These are phyloP conservation scores for Evernia prunastri DNA, from an alignment of 495 filamentous ascomycete genomes.

Conservation along the genomic window DNA sequence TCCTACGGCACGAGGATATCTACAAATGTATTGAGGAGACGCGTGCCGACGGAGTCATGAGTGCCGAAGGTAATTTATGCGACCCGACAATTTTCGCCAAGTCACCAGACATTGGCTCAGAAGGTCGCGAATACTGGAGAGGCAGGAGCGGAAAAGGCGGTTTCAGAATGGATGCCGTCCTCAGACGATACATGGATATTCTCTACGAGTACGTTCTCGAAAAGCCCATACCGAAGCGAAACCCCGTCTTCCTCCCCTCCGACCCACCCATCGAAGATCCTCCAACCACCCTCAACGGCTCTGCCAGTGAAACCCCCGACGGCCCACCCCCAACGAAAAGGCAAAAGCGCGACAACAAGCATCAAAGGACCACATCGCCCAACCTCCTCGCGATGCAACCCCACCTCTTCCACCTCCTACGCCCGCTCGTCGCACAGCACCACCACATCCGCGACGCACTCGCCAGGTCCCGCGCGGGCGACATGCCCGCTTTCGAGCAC, in stretches of 20 bases:
- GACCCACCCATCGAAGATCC: conserved; percentile 35
- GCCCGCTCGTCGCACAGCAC: conserved; percentile 68
- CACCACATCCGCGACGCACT: conserved; percentile 77
- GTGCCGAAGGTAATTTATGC: conserved; percentile 85
- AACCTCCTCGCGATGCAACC: conserved; percentile 81
- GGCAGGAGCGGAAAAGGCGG: conserved; percentile 75
- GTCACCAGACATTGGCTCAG: conserved; percentile 54
- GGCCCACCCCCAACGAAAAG: conserved; percentile 54
- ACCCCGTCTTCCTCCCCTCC: conserved; percentile 67
- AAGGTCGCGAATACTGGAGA: conserved; percentile 76
- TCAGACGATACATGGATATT: conserved; percentile 85
- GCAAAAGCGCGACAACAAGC: conserved; percentile 44
- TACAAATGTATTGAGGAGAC: conserved; percentile 72
- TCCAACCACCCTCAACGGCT: not conserved
- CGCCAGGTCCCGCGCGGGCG: conserved; percentile 55
- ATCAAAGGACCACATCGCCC: conserved; percentile 49
- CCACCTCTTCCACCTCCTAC: conserved; percentile 87
- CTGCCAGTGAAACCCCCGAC: conserved; percentile 24
- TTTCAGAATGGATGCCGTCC: conserved; percentile 80
- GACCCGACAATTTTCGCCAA: conserved; percentile 81
- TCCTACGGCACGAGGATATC: conserved; percentile 77
- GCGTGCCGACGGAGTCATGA: conserved; percentile 90
- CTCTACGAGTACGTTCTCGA: conserved; percentile 69
- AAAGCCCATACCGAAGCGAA: conserved; percentile 51
- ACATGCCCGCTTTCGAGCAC: conserved; percentile 65